Base-by-base conservation (phyloP, 495 filamentous ascomycete species). In the Lophiostoma macrostomum region DNA sequence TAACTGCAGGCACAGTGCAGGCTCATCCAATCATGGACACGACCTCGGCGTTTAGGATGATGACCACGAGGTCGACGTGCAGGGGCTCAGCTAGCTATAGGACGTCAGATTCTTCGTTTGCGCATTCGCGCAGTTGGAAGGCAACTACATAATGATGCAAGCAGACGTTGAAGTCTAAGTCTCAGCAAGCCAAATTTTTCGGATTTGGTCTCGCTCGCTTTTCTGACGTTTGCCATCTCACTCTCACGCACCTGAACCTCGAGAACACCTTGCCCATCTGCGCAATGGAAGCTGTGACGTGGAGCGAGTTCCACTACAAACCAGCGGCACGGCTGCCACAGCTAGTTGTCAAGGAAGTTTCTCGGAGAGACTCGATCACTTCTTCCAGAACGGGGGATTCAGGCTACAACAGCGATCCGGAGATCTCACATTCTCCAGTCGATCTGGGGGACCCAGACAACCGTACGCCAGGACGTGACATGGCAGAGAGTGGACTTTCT, bases 341-440 rank as follows among this genome's bases (percentile, higher is more conserved):
- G 2, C 28, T 14, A 31, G 44, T 39, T 13, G 30, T 4, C 1
- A 30, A 50, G 13, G 53, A 57, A 30, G 35, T n/a, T 3, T 7
- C 18, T 16, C 36, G 53, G 20, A 25, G 53, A 14, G 53, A 57
- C 22, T 44, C 37, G 1, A 40, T 57, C n/a, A 48, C 20, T 14
- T 50, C 45, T 12, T 31, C 34, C 18, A 50, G 38, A 24, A 57
- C 53, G n/a, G 20, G 38, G 12, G 53, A 57, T 35, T 57, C 53
- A 12, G 53, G 53, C 13, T 57, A 57, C 32, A 50, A 32, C 14
- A 57, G 53, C 20, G 53, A 57, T 38, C 53, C 53, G 13, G 53
- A 57, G 29, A 34, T 56, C 25, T 49, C 43, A 30, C 36, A 49
- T 18, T 47, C 53, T 6, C 53, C 53, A 4, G 28, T 48, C 3